Base-by-base conservation (phyloP, 2,329 filamentous ascomycete genomes). In the Coniochaeta sp. region DNA sequence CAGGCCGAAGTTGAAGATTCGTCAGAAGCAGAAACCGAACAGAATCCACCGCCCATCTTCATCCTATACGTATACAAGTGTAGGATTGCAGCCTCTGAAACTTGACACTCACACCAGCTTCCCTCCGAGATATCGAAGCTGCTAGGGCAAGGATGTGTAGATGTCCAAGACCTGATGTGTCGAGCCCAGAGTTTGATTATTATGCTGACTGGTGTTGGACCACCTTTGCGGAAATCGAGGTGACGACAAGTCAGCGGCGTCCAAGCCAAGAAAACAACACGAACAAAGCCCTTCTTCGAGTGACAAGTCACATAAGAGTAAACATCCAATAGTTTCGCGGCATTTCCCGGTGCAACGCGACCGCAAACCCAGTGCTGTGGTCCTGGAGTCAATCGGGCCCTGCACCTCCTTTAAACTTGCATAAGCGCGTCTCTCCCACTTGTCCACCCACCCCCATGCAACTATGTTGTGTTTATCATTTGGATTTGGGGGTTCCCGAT, bases 371-470 rank as follows among this genome's bases (percentile, higher is more conserved):
- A 62, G 62, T 26, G 60, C 63, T 61, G 40, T 59, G 62, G 65
- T 61, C 60, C 64, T 65, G 64, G 63, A 52, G 50, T 43, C 38
- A 52, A 33, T 28, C 26, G 62, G 34, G 57, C 58, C 61, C 50
- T 61, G 61, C 61, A 59, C 58, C 60, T 61, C 62, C 61, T 63
- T 66, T 63, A 64, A 64, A 54, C 66, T 59, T 67, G 66, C 66
- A 67, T 67, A 67, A 67, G 66, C 62, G 63, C 58, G 26, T 28
- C 40, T 47, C 57, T 34, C 56, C 55, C 56, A 33, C 19, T 26
- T 11, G 8, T 12, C 19, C 8, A 28, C 31, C 19, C 8, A 28
- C 31, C 56, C 40, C 57, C 34, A 36, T 36, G 34, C 34, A 6
- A 36, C 22, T 31, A 22, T 22, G 9, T 22, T 36, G 43, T 26